phyloP scores from a whole-genome alignment of 495 filamentous ascomycete genomes.

The Neohortaea acidophila region DNA sequence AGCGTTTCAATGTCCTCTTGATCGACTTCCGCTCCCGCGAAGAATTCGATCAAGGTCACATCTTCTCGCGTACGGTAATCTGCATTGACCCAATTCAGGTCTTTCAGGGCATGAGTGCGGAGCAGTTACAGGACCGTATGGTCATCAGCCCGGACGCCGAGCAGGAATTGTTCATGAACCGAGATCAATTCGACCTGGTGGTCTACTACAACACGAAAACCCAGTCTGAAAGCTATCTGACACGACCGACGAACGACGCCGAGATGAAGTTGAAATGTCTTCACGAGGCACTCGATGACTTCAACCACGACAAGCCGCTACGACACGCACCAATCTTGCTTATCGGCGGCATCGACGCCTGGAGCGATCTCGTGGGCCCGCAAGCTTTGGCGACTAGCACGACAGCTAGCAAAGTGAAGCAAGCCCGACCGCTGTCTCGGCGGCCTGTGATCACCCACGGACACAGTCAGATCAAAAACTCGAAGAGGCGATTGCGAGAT shows the following conservation, averaged over 20 bases:
- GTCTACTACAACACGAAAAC: conserved; percentile 78
- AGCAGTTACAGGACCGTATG: conserved; percentile 67
- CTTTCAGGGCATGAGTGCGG: conserved; percentile 64
- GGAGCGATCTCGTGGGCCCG: conserved; percentile 63
- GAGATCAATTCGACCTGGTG: conserved; percentile 69
- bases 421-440: conserved; percentile 36
- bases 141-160: conserved; percentile 65
- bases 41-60: conserved; percentile 75
- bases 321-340: conserved; percentile 60
- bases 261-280: conserved; percentile 52
- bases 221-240: conserved; percentile 31
- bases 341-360: conserved; percentile 67
- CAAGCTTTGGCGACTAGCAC: conserved; percentile 45
- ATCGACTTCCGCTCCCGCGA: conserved; percentile 77
- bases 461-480: conserved; percentile 34
- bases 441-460: conserved; percentile 36
- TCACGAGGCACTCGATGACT: conserved; percentile 66
- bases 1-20: conserved; percentile 48
- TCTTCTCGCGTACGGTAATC: conserved; percentile 63
- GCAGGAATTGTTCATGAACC: conserved; percentile 53
- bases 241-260: conserved; percentile 23
- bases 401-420: conserved; percentile 37
- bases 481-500: conserved; percentile 41
- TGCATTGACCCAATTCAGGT: conserved; percentile 79
- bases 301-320: conserved; percentile 60